Percentiles rank a stretch among this genome's conserved stretches.
These are phyloP conservation scores for Monosporozyma aerobia DNA, from an alignment of 805 yeast species.

Conservation along the genomic window DNA sequence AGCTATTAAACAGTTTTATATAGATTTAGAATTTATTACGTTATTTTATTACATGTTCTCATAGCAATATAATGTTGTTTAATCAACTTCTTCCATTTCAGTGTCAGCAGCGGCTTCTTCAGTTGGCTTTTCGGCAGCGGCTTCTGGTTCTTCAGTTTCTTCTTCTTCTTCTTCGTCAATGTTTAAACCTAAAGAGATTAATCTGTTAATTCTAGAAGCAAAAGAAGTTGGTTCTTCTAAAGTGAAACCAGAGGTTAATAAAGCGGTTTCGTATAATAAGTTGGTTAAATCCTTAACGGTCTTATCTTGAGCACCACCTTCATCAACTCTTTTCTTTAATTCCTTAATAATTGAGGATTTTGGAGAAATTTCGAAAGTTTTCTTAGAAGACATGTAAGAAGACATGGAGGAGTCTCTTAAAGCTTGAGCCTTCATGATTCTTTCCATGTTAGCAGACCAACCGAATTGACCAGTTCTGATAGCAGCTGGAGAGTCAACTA, in stretches of 20 bases:
- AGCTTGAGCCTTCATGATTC: conserved; percentile 99
- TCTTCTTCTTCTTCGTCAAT: conserved; percentile 80
- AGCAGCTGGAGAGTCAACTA: conserved; percentile 98
- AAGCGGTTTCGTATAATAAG: conserved; percentile 93
- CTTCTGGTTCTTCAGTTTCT: conserved; percentile 37
- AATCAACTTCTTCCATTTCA: conserved; percentile 99
- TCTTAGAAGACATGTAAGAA: conserved; percentile 98
- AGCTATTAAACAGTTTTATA: not conserved
- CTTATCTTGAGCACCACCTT: conserved; percentile 96
- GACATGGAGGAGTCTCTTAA: conserved; percentile 98
- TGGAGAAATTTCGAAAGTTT: conserved; percentile 98
- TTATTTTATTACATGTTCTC: conserved; percentile 1
- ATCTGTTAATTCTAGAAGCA: conserved; percentile 96
- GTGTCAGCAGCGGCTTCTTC: conserved; percentile 70
- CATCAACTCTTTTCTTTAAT: conserved; percentile 91
- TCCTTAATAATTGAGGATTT: conserved; percentile 90
- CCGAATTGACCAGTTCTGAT: conserved; percentile 99
- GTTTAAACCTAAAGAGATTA: conserved; percentile 95
- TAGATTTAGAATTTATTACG: not conserved
- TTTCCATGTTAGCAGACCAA: conserved; percentile 99
- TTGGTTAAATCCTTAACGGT: conserved; percentile 97
- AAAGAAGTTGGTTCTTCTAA: conserved; percentile 97
- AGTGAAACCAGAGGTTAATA: conserved; percentile 97
- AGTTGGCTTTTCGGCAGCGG: conserved; percentile 40
- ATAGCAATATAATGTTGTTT: conserved; percentile 21